Conservation (phyloP, 495 filamentous ascomycete genomes). For the Penicillium daleae region DNA sequence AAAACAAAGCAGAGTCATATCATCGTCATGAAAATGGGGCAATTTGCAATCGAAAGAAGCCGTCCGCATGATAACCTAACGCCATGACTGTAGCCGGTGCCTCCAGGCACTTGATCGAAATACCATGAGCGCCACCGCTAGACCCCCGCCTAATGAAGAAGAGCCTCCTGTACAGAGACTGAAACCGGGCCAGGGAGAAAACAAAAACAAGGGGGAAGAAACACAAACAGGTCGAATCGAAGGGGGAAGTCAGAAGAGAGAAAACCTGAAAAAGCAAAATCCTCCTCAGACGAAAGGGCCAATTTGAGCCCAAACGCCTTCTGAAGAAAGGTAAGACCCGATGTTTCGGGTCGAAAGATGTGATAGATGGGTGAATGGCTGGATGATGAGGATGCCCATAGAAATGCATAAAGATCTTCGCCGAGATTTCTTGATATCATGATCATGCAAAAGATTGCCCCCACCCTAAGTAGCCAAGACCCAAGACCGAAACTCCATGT, state of each 20-base stretch:
- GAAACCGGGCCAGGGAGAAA: background rate
- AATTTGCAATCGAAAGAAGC: background rate
- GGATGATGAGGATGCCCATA: slow-evolving; percentile 2
- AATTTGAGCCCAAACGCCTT: background rate
- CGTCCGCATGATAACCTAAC: background rate
- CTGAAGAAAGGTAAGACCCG: background rate
- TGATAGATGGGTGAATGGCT: background rate
- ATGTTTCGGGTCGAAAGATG: background rate
- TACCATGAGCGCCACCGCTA: slow-evolving; percentile 45
- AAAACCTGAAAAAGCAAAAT: background rate
- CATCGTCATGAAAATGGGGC: background rate
- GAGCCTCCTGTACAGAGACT: background rate
- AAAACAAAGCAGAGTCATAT: background rate
- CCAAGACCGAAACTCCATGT: slow-evolving; percentile 43
- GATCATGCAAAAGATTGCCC: slow-evolving; percentile 33
- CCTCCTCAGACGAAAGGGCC: background rate
- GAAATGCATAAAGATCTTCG: slow-evolving; percentile 30
- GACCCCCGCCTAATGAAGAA: slow-evolving; percentile 23
- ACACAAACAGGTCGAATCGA: background rate
- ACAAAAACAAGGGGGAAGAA: background rate
- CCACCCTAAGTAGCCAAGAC: slow-evolving; percentile 17
- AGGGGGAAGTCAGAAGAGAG: background rate
- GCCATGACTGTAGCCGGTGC: slow-evolving; percentile 2
- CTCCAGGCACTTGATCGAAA: slow-evolving; percentile 33
- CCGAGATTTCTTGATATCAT: slow-evolving; percentile 22